Evolutionary conservation across 2,329 filamentous ascomycete species (phyloP), one percentile per base, ranked within the genome.

Genomic region (Venturia nashicola): DNA sequence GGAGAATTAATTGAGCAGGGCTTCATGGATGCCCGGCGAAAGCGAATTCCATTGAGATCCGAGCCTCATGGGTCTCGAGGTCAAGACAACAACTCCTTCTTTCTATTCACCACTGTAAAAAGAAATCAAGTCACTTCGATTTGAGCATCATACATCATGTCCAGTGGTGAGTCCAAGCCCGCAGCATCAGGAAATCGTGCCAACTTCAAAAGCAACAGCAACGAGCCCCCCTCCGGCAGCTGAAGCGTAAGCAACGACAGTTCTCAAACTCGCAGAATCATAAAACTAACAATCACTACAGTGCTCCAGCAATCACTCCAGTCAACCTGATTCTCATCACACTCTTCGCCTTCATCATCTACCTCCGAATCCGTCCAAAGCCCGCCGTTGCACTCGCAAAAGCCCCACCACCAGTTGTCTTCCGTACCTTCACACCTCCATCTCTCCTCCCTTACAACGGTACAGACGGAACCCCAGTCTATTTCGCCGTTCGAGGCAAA

Each of bases 371-470:
- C 68, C 81, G 82, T 55, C 83, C 83, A 59, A 77, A 78, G 65
- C 73, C 78, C 9, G 76, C 79, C 42, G 73, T 79, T 54, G 75
- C 75, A 5, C 79, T 86, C 23, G 83, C 83, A 32, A 76, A 78
- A 65, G 77, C 79, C 36, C 82, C 83, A 16, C 82, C 86, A 5
- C 91, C 91, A 4, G 85, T 94, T 59, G 86, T 97, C 67, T 97
- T 93, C 73, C 90, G 89, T 61, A 89, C 89, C 68, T 96, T 91
- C 79, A 93, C 87, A 16, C 90, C 90, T 32, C 86, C 79, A 51
- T 90, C 90, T 4, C 85, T 99, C n/a, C 83, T 91, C 39, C 89
- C 90, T 40, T 93, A 86, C 82, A 92, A 93, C 77, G 94, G 94
- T 73, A 78, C 80, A 63, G 82, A 89, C 71, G 82, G 82, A 70